Conservation (phyloP, 2,329 filamentous ascomycete genomes). For the Saccharata proteae region DNA sequence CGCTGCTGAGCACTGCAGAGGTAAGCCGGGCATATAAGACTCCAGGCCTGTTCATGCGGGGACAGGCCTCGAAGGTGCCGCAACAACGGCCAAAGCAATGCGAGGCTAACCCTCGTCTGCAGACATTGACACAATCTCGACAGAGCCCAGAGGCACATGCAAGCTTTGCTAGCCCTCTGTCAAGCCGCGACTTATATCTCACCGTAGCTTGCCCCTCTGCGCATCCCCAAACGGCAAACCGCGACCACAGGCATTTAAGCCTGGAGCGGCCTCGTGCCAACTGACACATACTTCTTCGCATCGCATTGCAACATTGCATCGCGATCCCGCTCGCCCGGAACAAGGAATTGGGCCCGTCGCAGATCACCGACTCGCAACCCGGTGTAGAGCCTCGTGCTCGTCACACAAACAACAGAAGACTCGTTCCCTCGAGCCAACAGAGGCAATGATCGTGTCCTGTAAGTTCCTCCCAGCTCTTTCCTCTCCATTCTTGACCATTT, state of each 20-base stretch:
- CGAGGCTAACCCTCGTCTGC: slow-evolving; percentile 18
- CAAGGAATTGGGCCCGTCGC: slow-evolving; percentile 3
- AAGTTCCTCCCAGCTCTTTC: too few species aligned
- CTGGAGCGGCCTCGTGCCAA: slow-evolving; percentile 2
- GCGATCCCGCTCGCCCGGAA: not conserved
- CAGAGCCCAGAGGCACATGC: slow-evolving; percentile 12
- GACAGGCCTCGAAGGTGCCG: slow-evolving; percentile 5
- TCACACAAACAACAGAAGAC: too few species aligned
- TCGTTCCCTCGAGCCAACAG: too few species aligned
- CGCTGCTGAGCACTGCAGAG: slow-evolving; percentile 5
- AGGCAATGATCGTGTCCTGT: too few species aligned
- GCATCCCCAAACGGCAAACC: slow-evolving; percentile 7
- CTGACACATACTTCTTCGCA: slow-evolving; percentile 2
- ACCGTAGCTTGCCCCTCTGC: slow-evolving; percentile 19
- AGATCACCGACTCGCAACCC: not conserved
- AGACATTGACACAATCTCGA: slow-evolving; percentile 19
- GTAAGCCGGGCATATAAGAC: slow-evolving; percentile 6
- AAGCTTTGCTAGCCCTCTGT: slow-evolving; percentile 21
- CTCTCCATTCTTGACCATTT: too few species aligned
- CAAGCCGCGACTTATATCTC: slow-evolving; percentile 16
- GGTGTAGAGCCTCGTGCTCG: too few species aligned
- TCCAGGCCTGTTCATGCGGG: slow-evolving; percentile 7
- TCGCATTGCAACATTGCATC: slow-evolving; percentile 1
- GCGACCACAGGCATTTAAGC: slow-evolving; percentile 4
- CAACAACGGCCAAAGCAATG: slow-evolving; percentile 13